phyloP scores from a whole-genome alignment of 176 grass and related monocot genomes.

The Phyllostachys edulis region DNA sequence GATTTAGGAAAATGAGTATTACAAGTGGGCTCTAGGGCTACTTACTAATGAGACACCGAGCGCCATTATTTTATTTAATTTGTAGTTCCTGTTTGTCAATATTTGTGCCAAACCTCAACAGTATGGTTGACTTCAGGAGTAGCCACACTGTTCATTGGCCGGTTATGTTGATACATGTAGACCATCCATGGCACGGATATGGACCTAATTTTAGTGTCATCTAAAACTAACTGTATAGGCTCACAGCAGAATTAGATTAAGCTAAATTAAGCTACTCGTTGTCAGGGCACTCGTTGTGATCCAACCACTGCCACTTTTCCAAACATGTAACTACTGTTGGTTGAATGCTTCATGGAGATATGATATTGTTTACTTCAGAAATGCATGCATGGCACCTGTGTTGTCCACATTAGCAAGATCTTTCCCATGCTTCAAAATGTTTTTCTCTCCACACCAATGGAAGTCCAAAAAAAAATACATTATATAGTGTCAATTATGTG shows the following conservation, averaged over 20 bases:
- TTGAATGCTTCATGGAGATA: slow-evolving; percentile 9
- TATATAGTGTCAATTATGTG: not conserved
- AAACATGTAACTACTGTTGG: slow-evolving; percentile 39
- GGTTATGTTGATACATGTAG: not conserved
- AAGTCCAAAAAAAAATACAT: not conserved
- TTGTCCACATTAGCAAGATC: slow-evolving; percentile 3
- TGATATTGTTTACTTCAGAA: slow-evolving; percentile 5
- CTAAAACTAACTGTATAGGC: not conserved
- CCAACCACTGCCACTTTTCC: slow-evolving; percentile 32
- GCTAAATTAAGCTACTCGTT: not conserved
- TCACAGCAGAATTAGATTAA: not conserved
- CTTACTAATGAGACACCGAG: not conserved
- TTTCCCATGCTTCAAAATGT: not conserved
- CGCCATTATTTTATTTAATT: not conserved
- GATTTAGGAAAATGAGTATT: not conserved
- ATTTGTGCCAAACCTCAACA: slow-evolving; percentile 22
- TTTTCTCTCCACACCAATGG: not conserved
- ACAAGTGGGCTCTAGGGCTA: too few relatives aligned
- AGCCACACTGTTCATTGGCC: not conserved
- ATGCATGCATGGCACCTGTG: not conserved
- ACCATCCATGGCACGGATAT: not conserved
- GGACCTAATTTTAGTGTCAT: not conserved
- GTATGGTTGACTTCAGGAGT: not conserved
- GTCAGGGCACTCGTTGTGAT: slow-evolving; percentile 1
- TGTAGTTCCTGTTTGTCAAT: not conserved